Evolutionary conservation across 2,329 filamentous ascomycete genomes (phyloP).

Genomic region (Exophiala mesophila): DNA sequence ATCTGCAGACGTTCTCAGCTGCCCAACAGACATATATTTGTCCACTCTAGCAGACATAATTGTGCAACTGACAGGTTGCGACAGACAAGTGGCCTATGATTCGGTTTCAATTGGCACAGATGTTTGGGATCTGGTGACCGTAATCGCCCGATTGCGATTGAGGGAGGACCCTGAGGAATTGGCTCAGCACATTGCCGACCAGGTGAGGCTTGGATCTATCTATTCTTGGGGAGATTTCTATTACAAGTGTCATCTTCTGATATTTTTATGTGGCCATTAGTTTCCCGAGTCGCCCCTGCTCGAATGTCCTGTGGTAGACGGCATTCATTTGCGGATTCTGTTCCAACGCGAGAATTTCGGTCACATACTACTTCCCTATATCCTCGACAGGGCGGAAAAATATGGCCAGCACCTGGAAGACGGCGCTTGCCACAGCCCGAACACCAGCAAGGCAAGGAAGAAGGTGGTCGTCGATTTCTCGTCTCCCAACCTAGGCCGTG

Average conservation of each 20-base stretch:
- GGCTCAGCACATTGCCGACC: slow-evolving; percentile 44
- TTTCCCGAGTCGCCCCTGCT: slow-evolving; percentile 72
- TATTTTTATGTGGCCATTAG: slow-evolving; percentile 26
- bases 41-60: slow-evolving; percentile 68
- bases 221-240: neutral
- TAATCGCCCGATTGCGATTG: slow-evolving; percentile 73
- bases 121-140: slow-evolving; percentile 75
- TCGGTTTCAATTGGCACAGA: slow-evolving; percentile 76
- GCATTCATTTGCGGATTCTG: slow-evolving; percentile 73
- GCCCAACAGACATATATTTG: slow-evolving; percentile 75
- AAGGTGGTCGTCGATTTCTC: slow-evolving; percentile 79
- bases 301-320: slow-evolving; percentile 61
- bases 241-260: neutral
- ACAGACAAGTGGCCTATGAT: slow-evolving; percentile 65
- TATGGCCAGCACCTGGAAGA: slow-evolving; percentile 62
- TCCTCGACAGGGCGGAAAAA: slow-evolving; percentile 55
- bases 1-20: slow-evolving; percentile 43
- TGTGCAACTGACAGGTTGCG: slow-evolving; percentile 64
- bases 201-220: slow-evolving; percentile 1
- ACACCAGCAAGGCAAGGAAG: slow-evolving; percentile 53
- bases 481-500: slow-evolving; percentile 81
- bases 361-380: slow-evolving; percentile 62
- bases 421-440: slow-evolving; percentile 57
- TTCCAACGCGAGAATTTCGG: slow-evolving; percentile 66
- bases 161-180: slow-evolving; percentile 61